Evolutionary conservation across 192 early-diverging fungal genomes (phyloP).

Genomic region (Spizellomyces punctatus): DNA sequence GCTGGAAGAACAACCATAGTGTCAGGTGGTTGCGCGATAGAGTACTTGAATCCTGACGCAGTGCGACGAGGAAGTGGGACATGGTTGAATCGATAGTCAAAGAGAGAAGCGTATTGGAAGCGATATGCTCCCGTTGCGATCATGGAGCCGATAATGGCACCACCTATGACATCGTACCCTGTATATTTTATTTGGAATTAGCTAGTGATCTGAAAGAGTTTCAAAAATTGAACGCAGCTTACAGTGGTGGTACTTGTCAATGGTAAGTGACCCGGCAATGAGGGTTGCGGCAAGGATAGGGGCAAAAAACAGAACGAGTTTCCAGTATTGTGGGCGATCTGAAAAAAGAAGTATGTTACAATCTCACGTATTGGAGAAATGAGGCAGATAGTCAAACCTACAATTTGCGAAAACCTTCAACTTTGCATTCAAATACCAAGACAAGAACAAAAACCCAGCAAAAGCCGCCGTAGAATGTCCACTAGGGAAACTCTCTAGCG

Average conservation of each 20-base stretch:
- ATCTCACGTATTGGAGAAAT: not conserved
- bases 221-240: not conserved
- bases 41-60: conserved; percentile 4
- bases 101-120: conserved; percentile 19
- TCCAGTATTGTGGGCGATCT: conserved; percentile 18
- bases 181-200: not conserved
- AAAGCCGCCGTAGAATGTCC: conserved; percentile 19
- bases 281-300: conserved; percentile 27
- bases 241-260: conserved; percentile 26
- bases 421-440: conserved; percentile 17
- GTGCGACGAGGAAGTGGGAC: conserved; percentile 4
- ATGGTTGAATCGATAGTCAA: conserved; percentile 27
- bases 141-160: conserved; percentile 22
- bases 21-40: not conserved
- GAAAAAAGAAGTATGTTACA: not conserved
- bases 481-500: conserved; percentile 14
- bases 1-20: not conserved
- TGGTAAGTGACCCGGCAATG: conserved; percentile 18
- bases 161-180: conserved; percentile 20
- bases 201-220: not conserved
- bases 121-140: conserved; percentile 17
- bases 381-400: not conserved
- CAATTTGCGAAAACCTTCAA: conserved; percentile 22
- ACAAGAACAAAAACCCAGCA: conserved; percentile 15
- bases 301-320: conserved; percentile 23